Evolutionary conservation across 2,329 filamentous ascomycete genomes (phyloP), one percentile per base, ranked within the genome.

Genomic region (Talaromyces albobiverticillius): DNA sequence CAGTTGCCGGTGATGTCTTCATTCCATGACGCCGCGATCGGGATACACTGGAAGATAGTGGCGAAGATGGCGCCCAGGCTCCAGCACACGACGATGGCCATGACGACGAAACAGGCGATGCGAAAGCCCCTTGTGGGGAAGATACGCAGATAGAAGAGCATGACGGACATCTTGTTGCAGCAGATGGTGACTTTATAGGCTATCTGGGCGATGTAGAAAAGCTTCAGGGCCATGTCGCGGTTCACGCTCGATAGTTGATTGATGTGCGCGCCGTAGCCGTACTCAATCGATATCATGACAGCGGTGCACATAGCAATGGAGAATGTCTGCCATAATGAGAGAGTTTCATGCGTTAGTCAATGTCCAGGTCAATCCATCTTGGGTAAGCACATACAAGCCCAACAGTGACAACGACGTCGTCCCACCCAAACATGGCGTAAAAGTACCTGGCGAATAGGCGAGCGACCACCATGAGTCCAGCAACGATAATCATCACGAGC

Each of bases 31-130:
- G 66, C 70, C 2, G 55, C 47, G 8, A 75, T 60, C 1, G 73
- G 74, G 5, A 54, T 58, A 53, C 71, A 76, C 40, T 75, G 69
- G 34, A 71, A 69, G 10, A 67, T 58, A 42, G 73, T 72, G 20
- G 67, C 62, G n/a, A 70, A 51, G 7, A 70, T 46, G 49, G 73
- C 73, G 2, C 61, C 56, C 10, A 70, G 53, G 43, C 65, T 34
- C 23, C 69, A 70, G 13, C 57, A 38, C 4, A 67, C 26, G 13
- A 67, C 68, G 13, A 71, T 53, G 3, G 61, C 69, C 10, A 75
- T 65, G 0, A 64, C 63, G 14, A 66, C 50, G 22, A 66, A 72
- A 3, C 64, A 60, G 7, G 31, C 29, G 16, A 41, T 56, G n/a
- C 55, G 54, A 31, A 54, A 57, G 14, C 13, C 22, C 11, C 32